Percentiles rank a stretch among this genome's conserved stretches.
These are phyloP conservation scores for Colletotrichum zoysiae DNA, from an alignment of 2,329 filamentous ascomycete genomes.

Conservation along the genomic window DNA sequence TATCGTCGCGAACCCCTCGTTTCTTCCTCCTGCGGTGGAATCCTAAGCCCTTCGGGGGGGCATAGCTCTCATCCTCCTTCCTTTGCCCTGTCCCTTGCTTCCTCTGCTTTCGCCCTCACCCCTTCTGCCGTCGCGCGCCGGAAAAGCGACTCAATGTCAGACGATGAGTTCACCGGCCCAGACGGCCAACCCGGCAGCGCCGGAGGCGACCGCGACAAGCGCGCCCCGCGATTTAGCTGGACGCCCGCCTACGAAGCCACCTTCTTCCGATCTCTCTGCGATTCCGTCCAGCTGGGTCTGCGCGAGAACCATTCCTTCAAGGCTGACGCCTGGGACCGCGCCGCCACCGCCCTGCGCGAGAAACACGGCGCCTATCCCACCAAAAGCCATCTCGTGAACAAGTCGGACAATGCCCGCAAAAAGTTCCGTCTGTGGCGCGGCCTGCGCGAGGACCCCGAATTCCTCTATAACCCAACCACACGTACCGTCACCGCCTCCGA, in stretches of 20 bases:
- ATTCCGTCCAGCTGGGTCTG: conserved; percentile 68
- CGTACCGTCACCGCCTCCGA: conserved; percentile 68
- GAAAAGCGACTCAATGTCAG: conserved; percentile 49
- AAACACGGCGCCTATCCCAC: conserved; percentile 69
- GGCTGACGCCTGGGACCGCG: conserved; percentile 71
- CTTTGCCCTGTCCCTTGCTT: neutral
- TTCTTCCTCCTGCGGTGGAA: neutral
- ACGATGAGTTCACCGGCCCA: conserved; percentile 53
- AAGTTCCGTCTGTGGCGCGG: conserved; percentile 73
- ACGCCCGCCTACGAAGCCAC: conserved; percentile 69
- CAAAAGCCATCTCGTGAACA: conserved; percentile 73
- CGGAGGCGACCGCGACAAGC: conserved; percentile 45
- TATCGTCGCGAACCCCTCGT: too few relatives aligned
- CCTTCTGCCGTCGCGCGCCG: neutral
- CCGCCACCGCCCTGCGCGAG: conserved; percentile 65
- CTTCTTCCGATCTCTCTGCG: conserved; percentile 71
- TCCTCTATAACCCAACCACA: conserved; percentile 64
- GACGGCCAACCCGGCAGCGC: conserved; percentile 33
- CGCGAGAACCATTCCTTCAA: conserved; percentile 72
- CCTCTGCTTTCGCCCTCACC: conserved; percentile 38
- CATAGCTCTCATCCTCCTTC: conserved; percentile 15
- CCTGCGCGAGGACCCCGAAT: conserved; percentile 68
- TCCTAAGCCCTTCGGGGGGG: conserved; percentile 11
- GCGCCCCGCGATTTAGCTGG: conserved; percentile 70
- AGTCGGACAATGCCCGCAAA: conserved; percentile 73